Base-by-base conservation (phyloP, 108 stramenopile species). In the Mediolabrus comicus region DNA sequence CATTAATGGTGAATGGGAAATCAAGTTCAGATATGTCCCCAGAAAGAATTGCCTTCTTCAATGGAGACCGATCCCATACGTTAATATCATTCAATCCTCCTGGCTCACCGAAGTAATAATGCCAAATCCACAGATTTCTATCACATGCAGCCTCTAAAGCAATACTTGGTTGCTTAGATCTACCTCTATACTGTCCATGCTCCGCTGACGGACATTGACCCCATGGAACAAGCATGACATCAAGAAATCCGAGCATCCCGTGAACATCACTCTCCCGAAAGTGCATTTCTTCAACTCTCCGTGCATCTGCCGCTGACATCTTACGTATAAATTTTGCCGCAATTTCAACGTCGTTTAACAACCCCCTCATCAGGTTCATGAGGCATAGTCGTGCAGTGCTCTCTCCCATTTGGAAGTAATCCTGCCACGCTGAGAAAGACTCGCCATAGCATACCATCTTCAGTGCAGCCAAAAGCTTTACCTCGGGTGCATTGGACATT, bases 11-110 rank as follows among this genome's bases (percentile, higher is more conserved):
- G 26, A 38, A 79, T 6, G 38, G 31, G 14, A 72, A 66, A 30
- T 59, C 66, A 22, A 56, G 51, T 2, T 34, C 52, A 28, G 33
- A 25, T 24, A 13, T 41, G 2, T 49, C 66, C 4, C 39, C 52
- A 61, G 41, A 5, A 14, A 22, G 3, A 22, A 56, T 53, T 2
- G 53, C 41, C 9, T 56, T 22, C 6, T 3, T 31, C 24, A 60
- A 25, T 61, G 58, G 24, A 4, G 62, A 62, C 5, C 38, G 1
- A 30, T 59, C 33, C 59, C 51, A 64, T 11, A 79, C 62, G 19
- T 79, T 79, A 2, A 72, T 9, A 43, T 72, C 65, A 67, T 79
- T 79, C 16, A 79, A 29, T 28, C 59, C 30, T 10, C 77, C 71
- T 0, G 77, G 53, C 24, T 33, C 61, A 8, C 77, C 77, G 62